These are phyloP conservation scores for Orbilia blumenaviensis DNA, from an alignment of 2,329 filamentous ascomycete genomes.

Conservation along the genomic window DNA sequence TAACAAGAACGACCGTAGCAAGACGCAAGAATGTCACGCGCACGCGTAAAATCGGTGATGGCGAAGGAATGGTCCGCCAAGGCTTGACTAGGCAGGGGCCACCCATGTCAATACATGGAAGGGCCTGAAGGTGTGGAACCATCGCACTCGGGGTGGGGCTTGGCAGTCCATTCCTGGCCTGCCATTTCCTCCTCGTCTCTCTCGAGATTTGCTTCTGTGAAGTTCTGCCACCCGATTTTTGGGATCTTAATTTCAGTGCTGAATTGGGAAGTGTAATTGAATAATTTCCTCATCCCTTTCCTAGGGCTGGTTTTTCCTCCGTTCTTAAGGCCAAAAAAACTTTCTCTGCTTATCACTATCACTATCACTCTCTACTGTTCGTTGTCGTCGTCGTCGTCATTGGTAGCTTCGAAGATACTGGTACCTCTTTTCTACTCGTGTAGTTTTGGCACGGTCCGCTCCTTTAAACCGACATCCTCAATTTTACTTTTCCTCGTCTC, in stretches of 20 bases:
- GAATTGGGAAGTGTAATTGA: constrained; percentile 53
- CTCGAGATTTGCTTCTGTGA: background rate
- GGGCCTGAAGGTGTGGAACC: background rate
- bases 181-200: background rate
- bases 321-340: background rate
- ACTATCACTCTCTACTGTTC: background rate
- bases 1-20: background rate
- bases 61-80: constrained; percentile 14
- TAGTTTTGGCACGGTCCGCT: constrained; percentile 42
- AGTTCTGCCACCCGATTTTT: constrained; percentile 47
- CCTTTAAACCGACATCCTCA: constrained; percentile 16
- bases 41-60: constrained; percentile 46
- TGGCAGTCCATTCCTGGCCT: constrained; percentile 4
- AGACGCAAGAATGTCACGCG: constrained; percentile 48
- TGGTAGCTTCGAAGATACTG: background rate
- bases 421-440: constrained; percentile 16
- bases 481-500: background rate
- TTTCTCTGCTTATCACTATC: background rate
- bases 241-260: constrained; percentile 18
- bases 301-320: background rate
- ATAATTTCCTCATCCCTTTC: constrained; percentile 47
- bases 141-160: constrained; percentile 21
- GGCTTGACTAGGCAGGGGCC: background rate
- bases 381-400: background rate
- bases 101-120: background rate